Base-by-base conservation (phyloP, 148 eudicot genomes). In the Silene uniflora region DNA sequence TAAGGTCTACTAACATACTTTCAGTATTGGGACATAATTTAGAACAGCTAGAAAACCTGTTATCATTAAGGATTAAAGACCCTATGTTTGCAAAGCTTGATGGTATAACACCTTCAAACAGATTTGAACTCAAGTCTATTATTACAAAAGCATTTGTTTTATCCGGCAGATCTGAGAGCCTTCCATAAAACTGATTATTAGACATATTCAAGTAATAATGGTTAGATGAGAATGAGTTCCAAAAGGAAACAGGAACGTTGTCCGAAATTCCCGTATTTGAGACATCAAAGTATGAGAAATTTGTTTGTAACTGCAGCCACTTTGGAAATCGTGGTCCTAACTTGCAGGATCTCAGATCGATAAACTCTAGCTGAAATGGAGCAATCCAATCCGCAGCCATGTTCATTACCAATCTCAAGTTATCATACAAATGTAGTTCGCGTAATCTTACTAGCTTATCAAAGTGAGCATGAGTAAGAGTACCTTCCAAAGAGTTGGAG, bases 401-500 rank as follows among this genome's bases (percentile, higher is more conserved):
- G 24, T 76, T 58, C 5, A 76, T 18, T 21, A 72, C 16, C 19
- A 76, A 10, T 21, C 46, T 46, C 4, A 79, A 42, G 69, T 83
- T 86, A 44, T 18, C 17, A 18, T 81, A 76, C 58, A 83, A 62
- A 27, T 65, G 11, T 16, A 86, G 63, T 24, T 2, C 25, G 1
- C 21, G 6, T 61, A 86, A 72, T 5, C 54, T 70, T 0, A 76
- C 62, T 18, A 80, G 84, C n/a, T 78, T 82, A 0, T 76, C 29
- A n/a, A 85, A 22, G 18, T 77, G 81, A 6, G 32, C 24, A 11
- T 70, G 24, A 2, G 75, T 69, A 69, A 86, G 14, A 24, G 27
- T 55, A 3, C 78, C 90, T 73, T 73, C 29, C 0, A 82, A 63
- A 3, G 60, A 81, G 61, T 87, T 88, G 0, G 29, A 62, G 44